A percentile compares a stretch with the other conserved stretches of the same genome.
phyloP scores from a whole-genome alignment of 352 stramenopile species.

The Phytophthora cactorum region DNA sequence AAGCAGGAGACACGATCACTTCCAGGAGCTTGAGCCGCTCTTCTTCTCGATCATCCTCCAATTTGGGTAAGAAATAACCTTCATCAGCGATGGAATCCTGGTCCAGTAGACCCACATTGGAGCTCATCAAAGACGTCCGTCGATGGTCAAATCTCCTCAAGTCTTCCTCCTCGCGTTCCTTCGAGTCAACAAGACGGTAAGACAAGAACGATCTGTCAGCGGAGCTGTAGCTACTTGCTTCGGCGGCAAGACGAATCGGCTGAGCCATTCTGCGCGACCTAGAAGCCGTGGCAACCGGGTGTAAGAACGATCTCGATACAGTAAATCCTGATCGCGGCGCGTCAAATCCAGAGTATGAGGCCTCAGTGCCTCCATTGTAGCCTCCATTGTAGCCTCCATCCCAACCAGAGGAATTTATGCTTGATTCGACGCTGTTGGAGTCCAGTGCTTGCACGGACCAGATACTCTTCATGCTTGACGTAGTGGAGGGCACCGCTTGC shows the following conservation, averaged over 20 bases:
- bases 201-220: conserved; percentile 28
- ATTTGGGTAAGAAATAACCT: conserved; percentile 47
- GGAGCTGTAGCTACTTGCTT: conserved; percentile 56
- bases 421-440: conserved; percentile 34
- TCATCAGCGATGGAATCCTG: conserved; percentile 49
- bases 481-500: conserved; percentile 16
- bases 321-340: conserved; percentile 20
- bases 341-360: conserved; percentile 19
- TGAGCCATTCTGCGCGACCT: conserved; percentile 21
- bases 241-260: conserved; percentile 42
- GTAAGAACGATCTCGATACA: conserved; percentile 57
- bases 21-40: conserved; percentile 57
- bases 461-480: conserved; percentile 17
- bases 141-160: conserved; percentile 34
- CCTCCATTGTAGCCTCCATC: conserved; percentile 4
- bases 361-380: conserved; percentile 7
- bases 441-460: conserved; percentile 26
- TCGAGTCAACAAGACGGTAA: conserved; percentile 17
- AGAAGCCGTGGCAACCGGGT: conserved; percentile 40
- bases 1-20: conserved; percentile 61
- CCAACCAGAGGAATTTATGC: conserved; percentile 20
- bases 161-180: conserved; percentile 41
- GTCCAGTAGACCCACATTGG: conserved; percentile 54
- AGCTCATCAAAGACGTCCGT: conserved; percentile 63
- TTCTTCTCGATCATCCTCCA: conserved; percentile 47